Conservation (phyloP, 306 rosid species). For the Medicago ruthenica region DNA sequence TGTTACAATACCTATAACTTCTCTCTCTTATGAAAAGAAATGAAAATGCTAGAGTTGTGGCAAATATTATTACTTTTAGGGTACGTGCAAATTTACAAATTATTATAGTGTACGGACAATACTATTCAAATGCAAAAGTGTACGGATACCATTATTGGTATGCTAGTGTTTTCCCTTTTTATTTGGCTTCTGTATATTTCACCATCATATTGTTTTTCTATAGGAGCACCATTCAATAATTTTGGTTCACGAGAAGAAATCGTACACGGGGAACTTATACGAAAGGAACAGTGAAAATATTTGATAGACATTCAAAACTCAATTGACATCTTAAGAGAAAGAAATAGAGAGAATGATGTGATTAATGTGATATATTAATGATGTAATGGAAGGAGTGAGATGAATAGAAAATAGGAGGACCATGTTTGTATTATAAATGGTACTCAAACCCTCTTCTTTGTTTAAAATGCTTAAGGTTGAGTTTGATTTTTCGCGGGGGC, state of each 20-base stretch:
- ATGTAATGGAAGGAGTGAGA: no score
- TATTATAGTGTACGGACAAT: neutral
- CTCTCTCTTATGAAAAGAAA: no score
- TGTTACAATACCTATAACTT: no score
- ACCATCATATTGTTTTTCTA: neutral
- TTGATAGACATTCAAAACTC: neutral
- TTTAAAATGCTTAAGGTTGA: no score
- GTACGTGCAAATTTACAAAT: neutral
- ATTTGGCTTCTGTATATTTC: neutral
- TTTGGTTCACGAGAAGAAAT: constrained; percentile 13
- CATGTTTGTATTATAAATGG: no score
- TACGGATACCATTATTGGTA: constrained; percentile 6
- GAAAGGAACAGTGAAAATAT: constrained; percentile 1
- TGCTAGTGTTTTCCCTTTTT: neutral
- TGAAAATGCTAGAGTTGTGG: neutral
- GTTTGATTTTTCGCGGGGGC: no score
- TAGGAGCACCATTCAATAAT: constrained; percentile 19
- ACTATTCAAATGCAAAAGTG: neutral
- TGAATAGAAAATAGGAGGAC: no score
- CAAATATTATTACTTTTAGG: neutral
- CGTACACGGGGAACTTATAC: neutral
- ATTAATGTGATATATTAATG: no score
- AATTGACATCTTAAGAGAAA: no score
- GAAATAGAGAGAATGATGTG: no score
- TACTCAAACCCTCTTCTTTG: no score